Evolutionary conservation across 2,329 filamentous ascomycete genomes (phyloP), one percentile per base, ranked within the genome.

Genomic region (Trichoderma simmonsii): DNA sequence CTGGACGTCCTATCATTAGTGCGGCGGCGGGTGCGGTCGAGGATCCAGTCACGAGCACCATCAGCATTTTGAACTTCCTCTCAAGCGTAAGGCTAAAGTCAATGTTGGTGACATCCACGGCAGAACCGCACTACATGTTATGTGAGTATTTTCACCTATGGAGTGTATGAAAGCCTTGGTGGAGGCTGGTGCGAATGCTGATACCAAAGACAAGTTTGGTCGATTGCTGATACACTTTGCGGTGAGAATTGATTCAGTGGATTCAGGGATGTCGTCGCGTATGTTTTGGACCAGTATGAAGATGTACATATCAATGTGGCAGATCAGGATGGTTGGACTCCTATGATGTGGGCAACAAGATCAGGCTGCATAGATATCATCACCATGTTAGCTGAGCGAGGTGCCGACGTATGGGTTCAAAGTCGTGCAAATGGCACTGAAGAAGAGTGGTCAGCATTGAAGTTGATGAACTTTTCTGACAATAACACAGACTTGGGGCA

Each of bases 321-420:
- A 30, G 62, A 65, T 6, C 2, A 54, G 1, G 62, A 65, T 28
- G 28, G n/a, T 3, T 65, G 62, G 62, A 65, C 62, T 21, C 62
- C 62, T 7, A 28, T 65, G 28, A n/a, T 65, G 18, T 65, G 62
- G 43, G 62, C 62, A 24, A 43, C 62, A 51, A 51, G 48, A 51
- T 24, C 48, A 2, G 48, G 48, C 2, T 21, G n/a, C 3, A 28
- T 9, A 21, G 28, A 7, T 1, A n/a, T 11, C 32, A 60, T 60
- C 30, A 21, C 18, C 6, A 48, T 5, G 28, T 51, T 60, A 7
- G 9, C n/a, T 48, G 18, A 24, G 24, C 28, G 18, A 56, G 15
- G 14, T n/a, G 36, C 36, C 1, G 36, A 28, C 34, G 14, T 63
- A 48, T 43, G 60, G 12, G 34, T 6, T 24, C 28, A 28, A 34